These are phyloP conservation scores for Monosporascus ibericus DNA, from an alignment of 2,329 filamentous ascomycete species.

Conservation along the genomic window DNA sequence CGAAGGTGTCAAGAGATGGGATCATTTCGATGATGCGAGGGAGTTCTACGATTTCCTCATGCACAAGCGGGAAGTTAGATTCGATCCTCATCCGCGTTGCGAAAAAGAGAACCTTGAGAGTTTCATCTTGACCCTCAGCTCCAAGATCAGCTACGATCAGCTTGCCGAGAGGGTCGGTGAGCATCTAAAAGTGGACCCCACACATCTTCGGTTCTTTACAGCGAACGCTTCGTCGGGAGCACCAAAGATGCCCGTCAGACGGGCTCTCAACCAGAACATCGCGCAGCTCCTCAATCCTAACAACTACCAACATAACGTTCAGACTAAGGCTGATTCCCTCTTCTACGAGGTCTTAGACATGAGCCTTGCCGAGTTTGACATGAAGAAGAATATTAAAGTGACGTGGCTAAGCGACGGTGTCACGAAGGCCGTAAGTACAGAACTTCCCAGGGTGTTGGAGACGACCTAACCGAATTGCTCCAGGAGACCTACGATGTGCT, in stretches of 20 bases:
- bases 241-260: slow-evolving; percentile 72
- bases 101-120: slow-evolving; percentile 52
- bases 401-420: slow-evolving; percentile 85
- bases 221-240: slow-evolving; percentile 72
- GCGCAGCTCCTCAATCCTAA: slow-evolving; percentile 71
- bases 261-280: slow-evolving; percentile 63
- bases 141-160: slow-evolving; percentile 85
- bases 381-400: slow-evolving; percentile 80
- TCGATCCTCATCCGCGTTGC: slow-evolving; percentile 61
- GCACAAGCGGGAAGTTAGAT: slow-evolving; percentile 73
- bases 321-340: slow-evolving; percentile 68
- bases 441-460: background rate
- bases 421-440: slow-evolving; percentile 69
- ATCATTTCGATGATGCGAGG: slow-evolving; percentile 64
- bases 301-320: slow-evolving; percentile 65
- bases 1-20: slow-evolving; percentile 34
- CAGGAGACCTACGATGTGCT: slow-evolving; percentile 76
- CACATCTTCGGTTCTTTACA: slow-evolving; percentile 87
- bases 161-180: slow-evolving; percentile 79
- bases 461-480: slow-evolving; percentile 16
- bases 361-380: slow-evolving; percentile 86
- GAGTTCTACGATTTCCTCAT: slow-evolving; percentile 92
- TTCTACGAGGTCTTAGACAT: slow-evolving; percentile 95
- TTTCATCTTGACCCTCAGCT: slow-evolving; percentile 75
- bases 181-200: slow-evolving; percentile 68